Evolutionary conservation across 805 yeast genomes (phyloP).

Genomic region (Wickerhamomyces sydowiorum): DNA sequence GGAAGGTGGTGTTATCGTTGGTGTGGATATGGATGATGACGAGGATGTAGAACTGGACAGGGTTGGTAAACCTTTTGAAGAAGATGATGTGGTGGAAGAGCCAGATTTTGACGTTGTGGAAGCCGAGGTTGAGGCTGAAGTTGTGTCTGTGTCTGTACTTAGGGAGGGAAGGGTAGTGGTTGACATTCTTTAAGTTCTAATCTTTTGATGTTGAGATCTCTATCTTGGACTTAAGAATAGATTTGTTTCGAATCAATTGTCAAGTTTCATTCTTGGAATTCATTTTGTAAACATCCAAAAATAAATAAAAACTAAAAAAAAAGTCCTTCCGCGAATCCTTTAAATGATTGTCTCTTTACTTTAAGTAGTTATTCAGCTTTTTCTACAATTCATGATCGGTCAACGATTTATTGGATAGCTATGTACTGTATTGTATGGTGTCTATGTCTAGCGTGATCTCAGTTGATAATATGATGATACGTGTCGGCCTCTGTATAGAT

Average conservation of each 20-base stretch:
- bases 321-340: no score
- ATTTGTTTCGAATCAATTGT: no score
- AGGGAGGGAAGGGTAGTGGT: background rate
- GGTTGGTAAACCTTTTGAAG: constrained; percentile 3
- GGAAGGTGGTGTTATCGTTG: constrained; percentile 45
- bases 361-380: background rate
- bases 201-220: no score
- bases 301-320: no score
- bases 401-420: no score
- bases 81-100: background rate
- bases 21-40: constrained; percentile 20
- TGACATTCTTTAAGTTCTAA: no score
- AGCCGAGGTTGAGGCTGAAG: no score
- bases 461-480: constrained; percentile 15
- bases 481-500: constrained; percentile 15
- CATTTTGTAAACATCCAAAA: no score
- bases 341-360: no score
- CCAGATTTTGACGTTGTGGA: background rate
- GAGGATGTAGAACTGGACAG: constrained; percentile 10
- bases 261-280: no score
- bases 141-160: background rate
- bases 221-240: no score
- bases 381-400: no score
- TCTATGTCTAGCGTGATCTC: background rate
- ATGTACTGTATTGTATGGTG: background rate